A percentile compares a stretch with the other conserved stretches of the same genome.
phyloP scores from a whole-genome alignment of 1,284 basidiomycete genomes.

The Irpex lacteus region DNA sequence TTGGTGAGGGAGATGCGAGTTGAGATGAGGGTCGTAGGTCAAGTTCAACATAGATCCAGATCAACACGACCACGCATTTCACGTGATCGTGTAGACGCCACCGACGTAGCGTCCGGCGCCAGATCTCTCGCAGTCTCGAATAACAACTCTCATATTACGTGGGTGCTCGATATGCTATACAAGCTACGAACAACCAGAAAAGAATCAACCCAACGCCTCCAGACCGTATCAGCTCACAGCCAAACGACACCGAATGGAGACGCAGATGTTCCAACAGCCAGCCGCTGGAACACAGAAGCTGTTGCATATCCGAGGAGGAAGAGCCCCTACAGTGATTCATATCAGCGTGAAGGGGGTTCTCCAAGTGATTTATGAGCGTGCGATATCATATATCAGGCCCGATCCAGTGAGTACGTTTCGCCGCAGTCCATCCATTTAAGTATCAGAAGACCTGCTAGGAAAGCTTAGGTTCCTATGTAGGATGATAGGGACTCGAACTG shows the following conservation, averaged over 20 bases:
- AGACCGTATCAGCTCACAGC: neutral
- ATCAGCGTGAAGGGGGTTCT: too few relatives aligned
- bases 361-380: conserved; percentile 19
- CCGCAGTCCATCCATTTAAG: conserved; percentile 60
- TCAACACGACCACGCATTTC: neutral
- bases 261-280: conserved; percentile 57
- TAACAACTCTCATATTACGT: neutral
- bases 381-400: conserved; percentile 56
- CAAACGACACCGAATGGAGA: neutral
- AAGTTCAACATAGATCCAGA: conserved; percentile 10
- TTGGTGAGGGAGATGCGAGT: conserved; percentile 10
- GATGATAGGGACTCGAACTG: conserved; percentile 49
- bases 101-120: neutral
- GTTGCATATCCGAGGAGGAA: conserved; percentile 47
- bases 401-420: conserved; percentile 59
- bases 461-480: conserved; percentile 41
- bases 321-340: conserved; percentile 42
- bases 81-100: conserved; percentile 10
- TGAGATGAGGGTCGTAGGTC: neutral
- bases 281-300: conserved; percentile 52
- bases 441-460: conserved; percentile 55
- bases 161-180: too few relatives aligned
- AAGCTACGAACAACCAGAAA: conserved; percentile 38
- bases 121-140: neutral
- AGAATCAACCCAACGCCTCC: conserved; percentile 37